Evolutionary conservation across 805 yeast species (phyloP), one percentile per base, ranked within the genome.

Genomic region (Maudiozyma serrabonitensis): DNA sequence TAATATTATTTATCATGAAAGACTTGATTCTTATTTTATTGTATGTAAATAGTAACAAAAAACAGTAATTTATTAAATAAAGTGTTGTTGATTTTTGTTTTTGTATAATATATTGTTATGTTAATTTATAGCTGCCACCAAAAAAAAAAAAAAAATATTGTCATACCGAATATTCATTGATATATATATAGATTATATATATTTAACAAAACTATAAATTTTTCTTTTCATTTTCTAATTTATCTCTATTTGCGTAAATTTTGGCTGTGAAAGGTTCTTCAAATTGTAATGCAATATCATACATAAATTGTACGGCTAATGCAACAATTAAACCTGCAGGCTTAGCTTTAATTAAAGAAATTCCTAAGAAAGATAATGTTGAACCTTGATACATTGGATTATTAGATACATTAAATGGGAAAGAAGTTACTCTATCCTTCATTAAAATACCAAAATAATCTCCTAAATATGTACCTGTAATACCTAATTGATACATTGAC

Each of bases 321-420:
- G 95, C 73, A 28, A 89, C 79, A 45, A 80, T 69, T 45, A 93
- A 61, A 25, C 99, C 99, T 1, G 95, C 84, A 32, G 97, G 95
- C 66, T 89, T 90, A 31, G 83, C 97, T 64, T 79, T 81, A 78
- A 82, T 84, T 56, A 93, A 73, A 3, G 95, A 91, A 41, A 95
- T 82, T 42, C 96, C 99, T 62, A 93, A 71, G 74, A 93, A 93
- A 47, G 95, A 81, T 56, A 91, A 71, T 21, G 90, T 79, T 9
- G 95, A 86, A 15, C 99, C 99, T 62, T 85, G 84, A 69, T 93
- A 93, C 99, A 93, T 93, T 55, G 99, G 99, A 68, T 93, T 91
- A 61, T 88, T 83, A 55, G 82, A 77, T 50, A 90, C 80, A 60
- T 82, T 90, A 77, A 93, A 93, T 15, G 99, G 99, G 77, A 93